Evolutionary conservation across 2,329 filamentous ascomycete species (phyloP).

Genomic region (Malbranchea zuffiana): DNA sequence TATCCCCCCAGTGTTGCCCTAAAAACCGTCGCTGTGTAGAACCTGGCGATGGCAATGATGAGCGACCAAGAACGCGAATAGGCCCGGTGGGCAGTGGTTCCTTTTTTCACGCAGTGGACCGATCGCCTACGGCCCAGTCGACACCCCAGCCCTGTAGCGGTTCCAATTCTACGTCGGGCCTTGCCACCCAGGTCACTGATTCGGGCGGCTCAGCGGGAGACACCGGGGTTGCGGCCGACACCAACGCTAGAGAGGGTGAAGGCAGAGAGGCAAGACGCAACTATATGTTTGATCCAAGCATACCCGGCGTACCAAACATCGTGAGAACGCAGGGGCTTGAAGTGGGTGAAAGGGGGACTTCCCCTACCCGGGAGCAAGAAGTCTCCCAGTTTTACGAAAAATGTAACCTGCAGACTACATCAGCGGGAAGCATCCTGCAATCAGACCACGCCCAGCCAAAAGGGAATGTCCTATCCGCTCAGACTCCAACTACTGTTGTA

Average conservation of each 20-base stretch:
- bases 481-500: too few species aligned
- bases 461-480: too few species aligned
- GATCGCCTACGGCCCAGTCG: not conserved
- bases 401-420: too few species aligned
- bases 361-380: too few species aligned
- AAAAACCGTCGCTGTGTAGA: slow-evolving; percentile 1
- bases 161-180: not conserved
- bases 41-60: not conserved
- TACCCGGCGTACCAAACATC: too few species aligned
- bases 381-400: too few species aligned
- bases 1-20: not conserved
- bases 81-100: not conserved
- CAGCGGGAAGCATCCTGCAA: too few species aligned
- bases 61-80: not conserved
- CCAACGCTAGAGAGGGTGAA: not conserved
- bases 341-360: too few species aligned
- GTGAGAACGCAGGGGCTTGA: too few species aligned
- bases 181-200: not conserved
- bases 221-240: not conserved
- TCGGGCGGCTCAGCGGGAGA: not conserved
- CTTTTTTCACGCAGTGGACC: not conserved
- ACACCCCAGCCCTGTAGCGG: slow-evolving; percentile 2
- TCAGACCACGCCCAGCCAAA: too few species aligned
- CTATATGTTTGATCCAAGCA: slow-evolving; percentile 1
- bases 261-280: not conserved